Percentiles rank a stretch among this genome's conserved stretches.
phyloP scores from a whole-genome alignment of 2,329 filamentous ascomycete species.

The Lecanicillium sp. region DNA sequence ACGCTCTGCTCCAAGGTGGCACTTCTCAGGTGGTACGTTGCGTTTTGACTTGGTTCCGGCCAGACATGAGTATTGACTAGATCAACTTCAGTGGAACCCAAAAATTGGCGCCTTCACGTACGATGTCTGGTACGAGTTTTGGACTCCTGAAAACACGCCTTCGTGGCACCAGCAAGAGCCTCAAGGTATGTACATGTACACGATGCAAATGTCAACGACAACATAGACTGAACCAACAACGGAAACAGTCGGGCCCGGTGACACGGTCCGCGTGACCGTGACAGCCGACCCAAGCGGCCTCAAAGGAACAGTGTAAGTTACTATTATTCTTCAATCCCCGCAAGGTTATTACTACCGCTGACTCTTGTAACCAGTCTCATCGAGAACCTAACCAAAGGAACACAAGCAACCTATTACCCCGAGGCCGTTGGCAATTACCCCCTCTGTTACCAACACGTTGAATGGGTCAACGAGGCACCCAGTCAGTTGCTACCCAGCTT shows the following conservation, averaged over 20 bases:
- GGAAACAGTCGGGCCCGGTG: not conserved
- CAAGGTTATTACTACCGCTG: no score
- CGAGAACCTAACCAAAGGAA: not conserved
- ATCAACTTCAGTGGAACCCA: not conserved
- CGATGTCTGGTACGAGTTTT: slow-evolving; percentile 2
- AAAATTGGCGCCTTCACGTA: not conserved
- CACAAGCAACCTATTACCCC: not conserved
- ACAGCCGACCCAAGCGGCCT: not conserved
- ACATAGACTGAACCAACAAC: not conserved
- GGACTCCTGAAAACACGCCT: not conserved
- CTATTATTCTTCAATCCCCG: not conserved
- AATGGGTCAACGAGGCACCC: slow-evolving; percentile 1
- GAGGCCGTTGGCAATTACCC: not conserved
- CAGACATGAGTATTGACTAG: not conserved
- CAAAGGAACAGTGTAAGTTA: slow-evolving; percentile 4
- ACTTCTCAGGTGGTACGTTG: slow-evolving; percentile 4
- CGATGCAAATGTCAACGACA: not conserved
- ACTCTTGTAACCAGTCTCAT: not conserved
- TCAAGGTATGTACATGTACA: not conserved
- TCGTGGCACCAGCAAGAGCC: not conserved
- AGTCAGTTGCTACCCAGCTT: not conserved
- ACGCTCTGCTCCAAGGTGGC: slow-evolving; percentile 1
- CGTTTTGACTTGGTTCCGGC: not conserved
- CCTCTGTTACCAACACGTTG: slow-evolving; percentile 2
- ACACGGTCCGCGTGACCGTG: not conserved